Evolutionary conservation across 192 early-diverging fungal genomes (phyloP).

Genomic region (Coemansia umbellata): DNA sequence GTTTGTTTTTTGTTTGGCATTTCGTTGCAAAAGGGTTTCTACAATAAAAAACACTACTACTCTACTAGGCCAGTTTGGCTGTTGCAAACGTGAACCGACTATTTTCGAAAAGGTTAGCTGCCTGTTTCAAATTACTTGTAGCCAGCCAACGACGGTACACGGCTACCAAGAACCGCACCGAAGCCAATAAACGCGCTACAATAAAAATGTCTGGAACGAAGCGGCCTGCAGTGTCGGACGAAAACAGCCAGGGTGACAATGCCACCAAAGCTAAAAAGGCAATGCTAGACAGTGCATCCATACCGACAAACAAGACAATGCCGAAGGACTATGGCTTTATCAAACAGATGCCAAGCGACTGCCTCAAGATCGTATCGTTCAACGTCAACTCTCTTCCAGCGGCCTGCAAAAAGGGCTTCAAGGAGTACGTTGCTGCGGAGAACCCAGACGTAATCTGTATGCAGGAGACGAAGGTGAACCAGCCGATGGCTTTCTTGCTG

Average conservation of each 20-base stretch:
- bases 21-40: too few relatives aligned
- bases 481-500: constrained; percentile 57
- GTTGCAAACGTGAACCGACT: background rate
- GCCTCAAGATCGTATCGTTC: constrained; percentile 67
- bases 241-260: background rate
- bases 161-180: too few relatives aligned
- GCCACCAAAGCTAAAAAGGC: constrained; percentile 14
- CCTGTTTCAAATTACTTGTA: background rate
- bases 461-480: constrained; percentile 84
- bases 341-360: constrained; percentile 48
- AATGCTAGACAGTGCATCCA: background rate
- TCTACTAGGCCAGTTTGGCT: too few relatives aligned
- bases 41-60: too few relatives aligned
- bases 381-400: constrained; percentile 76
- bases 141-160: background rate
- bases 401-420: constrained; percentile 76
- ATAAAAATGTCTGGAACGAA: constrained; percentile 28
- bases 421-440: constrained; percentile 68
- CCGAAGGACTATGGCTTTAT: constrained; percentile 58
- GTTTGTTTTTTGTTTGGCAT: too few relatives aligned
- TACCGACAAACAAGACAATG: constrained; percentile 63
- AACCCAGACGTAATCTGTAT: constrained; percentile 77
- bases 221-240: constrained; percentile 13
- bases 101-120: background rate
- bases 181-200: too few relatives aligned